Evolutionary conservation across 768 basidiomycete species (phyloP).

Genomic region (Galerina sulciceps): DNA sequence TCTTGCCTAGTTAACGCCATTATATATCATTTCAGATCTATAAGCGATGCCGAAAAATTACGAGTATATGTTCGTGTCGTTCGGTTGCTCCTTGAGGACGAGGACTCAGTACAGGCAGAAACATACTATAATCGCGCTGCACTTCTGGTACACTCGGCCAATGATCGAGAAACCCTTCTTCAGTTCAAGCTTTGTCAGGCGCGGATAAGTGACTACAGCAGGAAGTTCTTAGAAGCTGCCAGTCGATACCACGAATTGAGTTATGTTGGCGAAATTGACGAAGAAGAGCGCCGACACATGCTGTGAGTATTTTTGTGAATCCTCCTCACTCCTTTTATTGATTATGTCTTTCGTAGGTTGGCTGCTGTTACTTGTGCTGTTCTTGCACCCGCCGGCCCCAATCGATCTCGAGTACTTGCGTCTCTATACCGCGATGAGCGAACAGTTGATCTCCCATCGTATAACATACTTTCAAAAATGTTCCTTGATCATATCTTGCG

Average conservation of each 20-base stretch:
- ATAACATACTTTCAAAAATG: constrained; percentile 96
- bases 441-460: constrained; percentile 74
- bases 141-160: constrained; percentile 79
- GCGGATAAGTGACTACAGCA: constrained; percentile 87
- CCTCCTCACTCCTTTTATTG: neutral
- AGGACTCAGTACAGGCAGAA: constrained; percentile 97
- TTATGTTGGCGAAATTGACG: constrained; percentile 89
- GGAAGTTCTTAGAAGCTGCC: constrained; percentile 95
- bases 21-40: constrained; percentile 19
- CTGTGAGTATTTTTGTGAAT: constrained; percentile 59
- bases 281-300: constrained; percentile 89
- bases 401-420: constrained; percentile 90
- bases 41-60: constrained; percentile 86
- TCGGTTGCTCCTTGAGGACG: constrained; percentile 91
- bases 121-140: constrained; percentile 97
- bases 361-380: constrained; percentile 97
- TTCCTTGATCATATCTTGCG: constrained; percentile 97
- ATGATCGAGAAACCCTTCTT: constrained; percentile 78
- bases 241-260: constrained; percentile 94
- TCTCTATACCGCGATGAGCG: constrained; percentile 95
- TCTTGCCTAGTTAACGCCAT: neutral
- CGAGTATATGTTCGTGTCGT: constrained; percentile 93
- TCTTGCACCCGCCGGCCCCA: constrained; percentile 95
- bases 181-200: constrained; percentile 94
- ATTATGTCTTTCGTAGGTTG: constrained; percentile 47